phyloP scores from a whole-genome alignment of 2,329 filamentous ascomycete genomes.

The Nothophaeocryptopus gaeumannii region DNA sequence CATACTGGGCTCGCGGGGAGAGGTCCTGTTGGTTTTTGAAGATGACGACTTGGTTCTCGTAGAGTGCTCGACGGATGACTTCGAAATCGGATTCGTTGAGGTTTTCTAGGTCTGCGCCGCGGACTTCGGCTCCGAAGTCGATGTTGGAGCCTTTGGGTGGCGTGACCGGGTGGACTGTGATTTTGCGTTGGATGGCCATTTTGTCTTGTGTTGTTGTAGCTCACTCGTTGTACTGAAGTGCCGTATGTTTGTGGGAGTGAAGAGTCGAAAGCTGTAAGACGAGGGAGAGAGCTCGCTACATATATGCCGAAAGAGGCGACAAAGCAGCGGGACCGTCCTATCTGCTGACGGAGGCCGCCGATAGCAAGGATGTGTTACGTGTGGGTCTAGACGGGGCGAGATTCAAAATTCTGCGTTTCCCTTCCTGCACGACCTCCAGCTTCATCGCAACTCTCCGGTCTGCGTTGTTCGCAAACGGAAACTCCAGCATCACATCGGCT shows the following conservation, averaged over 20 bases:
- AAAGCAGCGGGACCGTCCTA: not conserved
- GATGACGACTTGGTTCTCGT: constrained; percentile 66
- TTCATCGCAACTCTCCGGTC: no score
- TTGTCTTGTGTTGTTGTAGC: not conserved
- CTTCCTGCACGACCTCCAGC: no score
- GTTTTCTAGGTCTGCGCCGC: constrained; percentile 31
- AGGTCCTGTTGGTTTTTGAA: constrained; percentile 65
- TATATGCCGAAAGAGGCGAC: constrained; percentile 6
- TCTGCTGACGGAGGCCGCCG: not conserved
- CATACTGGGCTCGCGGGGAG: constrained; percentile 68
- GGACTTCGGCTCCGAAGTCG: constrained; percentile 31
- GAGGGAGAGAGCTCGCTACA: constrained; percentile 1
- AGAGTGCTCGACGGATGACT: constrained; percentile 63
- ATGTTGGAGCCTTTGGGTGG: constrained; percentile 22
- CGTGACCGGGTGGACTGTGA: constrained; percentile 26
- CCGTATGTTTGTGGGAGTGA: not conserved
- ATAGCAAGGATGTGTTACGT: no score
- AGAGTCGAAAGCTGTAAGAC: not conserved
- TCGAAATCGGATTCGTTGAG: constrained; percentile 60
- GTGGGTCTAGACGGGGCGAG: no score
- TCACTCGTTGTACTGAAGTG: not conserved
- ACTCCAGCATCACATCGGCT: no score
- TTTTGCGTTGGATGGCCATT: constrained; percentile 29
- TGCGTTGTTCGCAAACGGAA: no score
- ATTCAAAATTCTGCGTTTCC: no score